Base-by-base conservation (phyloP, 2,329 filamentous ascomycete genomes). In the Zasmidium citrigriseum region DNA sequence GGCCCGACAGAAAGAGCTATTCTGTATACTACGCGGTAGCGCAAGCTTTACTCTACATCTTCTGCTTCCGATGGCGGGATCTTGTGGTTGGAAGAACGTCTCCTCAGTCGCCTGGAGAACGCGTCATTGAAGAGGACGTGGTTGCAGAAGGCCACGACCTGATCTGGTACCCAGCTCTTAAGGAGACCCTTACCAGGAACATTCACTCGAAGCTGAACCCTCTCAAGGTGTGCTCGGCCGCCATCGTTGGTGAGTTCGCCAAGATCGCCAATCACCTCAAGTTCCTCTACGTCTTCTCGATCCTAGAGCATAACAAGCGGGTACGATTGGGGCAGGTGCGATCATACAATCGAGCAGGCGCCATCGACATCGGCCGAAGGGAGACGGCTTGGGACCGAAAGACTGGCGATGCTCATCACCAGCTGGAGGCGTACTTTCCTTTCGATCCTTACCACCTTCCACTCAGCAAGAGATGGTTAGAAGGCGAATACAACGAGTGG, bases 61-160 rank as follows among this genome's bases (percentile, higher is more conserved):
- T 96, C 76, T 99, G 95, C 79, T 99, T 99, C 80, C 88, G 95
- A 55, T 99, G 95, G 95, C 89, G 91, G 61, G 93, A 98, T 70
- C 81, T 99, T 48, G 89, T 91, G 56, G 80, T 84, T 20, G 82
- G 73, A 11, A 64, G 84, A 1, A 83, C 83, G 2, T 79, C 51
- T 10, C 62, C 64, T 2, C 63, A 69, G 21, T 55, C 61, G 1
- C 66, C 67, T 49, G 61, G 60, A 16, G 59, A 84, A 1, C 82
- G 86, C 16, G 76, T 80, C 47, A 76, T 77, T 49, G 74, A 80
- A n/a, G 77, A 83, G 45, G 82, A 85, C 46, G 76, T 73, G 24
- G 57, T 89, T 85, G 75, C 84, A 79, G 62, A 89, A 85, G 58
- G 87, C 2, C 86, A 89, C 64, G 90, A 96, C 57, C 85, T 96